Evolutionary conservation across 805 yeast species (phyloP).

Genomic region (Ogataea naganishii): DNA sequence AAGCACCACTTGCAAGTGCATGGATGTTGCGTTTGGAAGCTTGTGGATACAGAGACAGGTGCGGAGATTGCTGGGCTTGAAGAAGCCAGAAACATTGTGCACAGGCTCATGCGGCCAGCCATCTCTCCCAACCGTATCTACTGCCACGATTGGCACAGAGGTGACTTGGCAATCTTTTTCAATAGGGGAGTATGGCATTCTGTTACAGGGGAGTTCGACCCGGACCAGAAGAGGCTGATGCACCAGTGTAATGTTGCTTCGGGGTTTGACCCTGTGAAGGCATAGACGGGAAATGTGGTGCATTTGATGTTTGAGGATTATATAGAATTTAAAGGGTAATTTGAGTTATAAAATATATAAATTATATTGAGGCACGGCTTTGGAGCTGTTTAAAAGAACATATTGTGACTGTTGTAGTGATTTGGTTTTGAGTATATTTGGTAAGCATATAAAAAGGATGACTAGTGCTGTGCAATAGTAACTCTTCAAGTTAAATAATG

Average conservation of each 20-base stretch:
- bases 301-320: too few species aligned
- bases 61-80: slow-evolving; percentile 53
- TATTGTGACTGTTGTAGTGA: too few species aligned
- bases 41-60: slow-evolving; percentile 47
- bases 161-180: slow-evolving; percentile 79
- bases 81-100: slow-evolving; percentile 66
- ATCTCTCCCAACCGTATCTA: slow-evolving; percentile 66
- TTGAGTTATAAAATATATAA: too few species aligned
- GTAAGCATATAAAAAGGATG: too few species aligned
- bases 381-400: too few species aligned
- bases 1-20: slow-evolving; percentile 81
- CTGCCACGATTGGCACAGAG: slow-evolving; percentile 76
- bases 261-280: slow-evolving; percentile 69
- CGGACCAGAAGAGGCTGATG: slow-evolving; percentile 76
- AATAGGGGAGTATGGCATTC: slow-evolving; percentile 90
- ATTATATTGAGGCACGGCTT: too few species aligned
- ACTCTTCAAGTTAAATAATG: too few species aligned
- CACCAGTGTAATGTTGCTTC: slow-evolving; percentile 92
- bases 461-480: too few species aligned
- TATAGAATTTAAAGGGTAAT: too few species aligned
- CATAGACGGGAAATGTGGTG: too few species aligned
- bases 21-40: slow-evolving; percentile 74
- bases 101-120: slow-evolving; percentile 77
- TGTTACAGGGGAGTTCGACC: slow-evolving; percentile 81
- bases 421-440: too few species aligned